phyloP scores from a whole-genome alignment of 371 early-diverging fungal species.

The Syncephalastrum monosporum region DNA sequence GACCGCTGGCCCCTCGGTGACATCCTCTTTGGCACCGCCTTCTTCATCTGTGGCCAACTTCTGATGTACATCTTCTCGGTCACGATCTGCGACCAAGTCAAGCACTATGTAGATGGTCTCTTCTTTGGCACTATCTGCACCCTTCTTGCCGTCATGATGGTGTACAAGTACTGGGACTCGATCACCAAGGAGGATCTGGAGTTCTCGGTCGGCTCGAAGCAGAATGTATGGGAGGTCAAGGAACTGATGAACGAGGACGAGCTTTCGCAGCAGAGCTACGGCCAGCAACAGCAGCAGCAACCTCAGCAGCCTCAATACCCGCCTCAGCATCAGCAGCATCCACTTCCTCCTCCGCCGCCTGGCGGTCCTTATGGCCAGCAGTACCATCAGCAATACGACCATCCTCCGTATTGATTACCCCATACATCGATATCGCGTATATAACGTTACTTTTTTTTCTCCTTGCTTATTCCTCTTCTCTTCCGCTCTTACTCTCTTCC shows the following conservation, averaged over 20 bases:
- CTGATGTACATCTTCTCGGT: constrained; percentile 70
- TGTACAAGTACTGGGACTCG: constrained; percentile 98
- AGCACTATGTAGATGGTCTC: constrained; percentile 92
- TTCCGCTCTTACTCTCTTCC: constrained; percentile 1
- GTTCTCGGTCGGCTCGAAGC: constrained; percentile 85
- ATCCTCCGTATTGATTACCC: constrained; percentile 11
- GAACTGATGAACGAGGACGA: constrained; percentile 60
- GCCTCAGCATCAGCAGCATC: constrained; percentile 13
- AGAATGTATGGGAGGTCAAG: constrained; percentile 88
- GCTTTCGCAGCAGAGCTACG: constrained; percentile 18
- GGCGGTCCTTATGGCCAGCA: constrained; percentile 20
- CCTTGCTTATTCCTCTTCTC: background rate
- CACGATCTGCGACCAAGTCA: constrained; percentile 75
- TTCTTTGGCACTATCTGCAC: constrained; percentile 89
- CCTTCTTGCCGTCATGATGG: constrained; percentile 94
- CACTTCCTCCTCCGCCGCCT: constrained; percentile 12
- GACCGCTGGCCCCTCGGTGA: constrained; percentile 95
- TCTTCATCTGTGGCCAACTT: constrained; percentile 81
- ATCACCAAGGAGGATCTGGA: constrained; percentile 96
- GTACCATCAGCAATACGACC: constrained; percentile 19
- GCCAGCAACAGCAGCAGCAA: constrained; percentile 12
- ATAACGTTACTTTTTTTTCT: constrained; percentile 7
- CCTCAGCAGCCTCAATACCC: constrained; percentile 23
- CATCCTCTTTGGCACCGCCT: constrained; percentile 79
- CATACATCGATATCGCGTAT: constrained; percentile 2